A percentile compares a stretch with the other conserved stretches of the same genome.
Conservation (phyloP, 23 red algal species). For the Gracilaria domingensis region DNA sequence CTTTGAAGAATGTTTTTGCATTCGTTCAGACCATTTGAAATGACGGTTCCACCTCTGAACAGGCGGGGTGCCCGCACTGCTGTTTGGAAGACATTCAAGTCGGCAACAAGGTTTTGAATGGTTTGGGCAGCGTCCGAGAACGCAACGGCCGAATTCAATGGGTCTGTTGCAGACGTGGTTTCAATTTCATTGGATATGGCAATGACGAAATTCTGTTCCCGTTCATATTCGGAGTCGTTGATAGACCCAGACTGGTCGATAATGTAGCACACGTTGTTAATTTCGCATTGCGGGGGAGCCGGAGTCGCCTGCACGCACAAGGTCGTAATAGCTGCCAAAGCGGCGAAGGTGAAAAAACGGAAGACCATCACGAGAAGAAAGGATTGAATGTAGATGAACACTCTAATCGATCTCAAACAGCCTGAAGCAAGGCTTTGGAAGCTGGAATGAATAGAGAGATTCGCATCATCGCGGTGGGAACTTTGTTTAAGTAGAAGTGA, state of each 20-base stretch:
- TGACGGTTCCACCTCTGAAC: neutral
- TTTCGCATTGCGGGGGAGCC: neutral
- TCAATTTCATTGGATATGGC: neutral
- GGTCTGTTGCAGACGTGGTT: neutral
- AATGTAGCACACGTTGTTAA: conserved; percentile 6
- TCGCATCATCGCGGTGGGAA: neutral
- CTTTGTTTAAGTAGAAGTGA: neutral
- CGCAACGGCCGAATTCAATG: neutral
- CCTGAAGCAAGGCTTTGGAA: neutral
- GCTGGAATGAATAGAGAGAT: neutral
- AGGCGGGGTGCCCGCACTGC: neutral
- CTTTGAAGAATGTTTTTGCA: neutral
- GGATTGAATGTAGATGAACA: neutral
- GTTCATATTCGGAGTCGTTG: neutral
- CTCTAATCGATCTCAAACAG: neutral
- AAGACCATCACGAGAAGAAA: neutral
- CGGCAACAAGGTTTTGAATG: neutral
- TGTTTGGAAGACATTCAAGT: neutral
- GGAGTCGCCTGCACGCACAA: neutral
- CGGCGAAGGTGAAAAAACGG: neutral
- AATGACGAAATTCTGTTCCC: neutral
- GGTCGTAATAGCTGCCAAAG: neutral
- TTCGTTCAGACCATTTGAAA: neutral
- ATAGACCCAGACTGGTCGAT: conserved; percentile 13
- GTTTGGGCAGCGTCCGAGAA: neutral